Percentiles rank a stretch among this genome's conserved stretches.
Evolutionary conservation across 495 filamentous ascomycete species (phyloP).

Genomic region (Aspergillus olivimuriae): DNA sequence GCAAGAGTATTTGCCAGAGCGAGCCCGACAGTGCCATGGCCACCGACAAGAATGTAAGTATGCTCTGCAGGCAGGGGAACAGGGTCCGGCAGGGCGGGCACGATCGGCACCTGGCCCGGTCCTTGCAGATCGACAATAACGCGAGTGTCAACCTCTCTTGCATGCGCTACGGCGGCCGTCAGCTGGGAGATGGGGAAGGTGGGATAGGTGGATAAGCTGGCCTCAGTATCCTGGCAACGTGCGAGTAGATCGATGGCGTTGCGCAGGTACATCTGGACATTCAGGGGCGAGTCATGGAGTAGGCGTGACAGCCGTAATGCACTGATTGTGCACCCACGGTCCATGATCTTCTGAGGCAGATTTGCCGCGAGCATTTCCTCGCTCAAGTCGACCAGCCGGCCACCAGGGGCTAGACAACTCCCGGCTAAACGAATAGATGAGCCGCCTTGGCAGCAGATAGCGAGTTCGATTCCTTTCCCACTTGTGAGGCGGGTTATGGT

Average conservation of each 20-base stretch:
- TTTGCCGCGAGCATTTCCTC: slow-evolving; percentile 17
- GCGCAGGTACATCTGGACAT: slow-evolving; percentile 5
- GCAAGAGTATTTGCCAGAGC: slow-evolving; percentile 27
- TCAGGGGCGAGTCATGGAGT: slow-evolving; percentile 10
- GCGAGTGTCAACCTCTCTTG: slow-evolving; percentile 4
- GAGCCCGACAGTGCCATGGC: slow-evolving; percentile 30
- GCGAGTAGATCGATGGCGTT: no score
- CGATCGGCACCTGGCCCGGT: slow-evolving; percentile 16
- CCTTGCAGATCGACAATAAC: slow-evolving; percentile 13
- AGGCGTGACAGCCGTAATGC: slow-evolving; percentile 8
- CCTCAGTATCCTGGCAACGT: no score
- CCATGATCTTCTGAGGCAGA: slow-evolving; percentile 15
- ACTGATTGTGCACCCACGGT: slow-evolving; percentile 17
- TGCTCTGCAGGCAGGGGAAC: slow-evolving; percentile 11
- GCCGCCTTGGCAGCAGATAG: slow-evolving; percentile 13
- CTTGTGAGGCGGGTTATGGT: no score
- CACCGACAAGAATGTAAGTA: slow-evolving; percentile 28
- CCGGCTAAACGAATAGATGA: slow-evolving; percentile 16
- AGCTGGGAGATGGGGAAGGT: background rate
- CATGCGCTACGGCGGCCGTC: slow-evolving; percentile 9
- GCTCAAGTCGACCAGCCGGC: slow-evolving; percentile 18
- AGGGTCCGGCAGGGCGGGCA: slow-evolving; percentile 5
- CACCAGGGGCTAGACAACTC: slow-evolving; percentile 13
- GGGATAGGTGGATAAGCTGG: no score
- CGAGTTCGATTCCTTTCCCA: slow-evolving; percentile 15